Evolutionary conservation across 2,329 filamentous ascomycete species (phyloP), one percentile per base, ranked within the genome.

Genomic region (Xylaria hypoxylon): DNA sequence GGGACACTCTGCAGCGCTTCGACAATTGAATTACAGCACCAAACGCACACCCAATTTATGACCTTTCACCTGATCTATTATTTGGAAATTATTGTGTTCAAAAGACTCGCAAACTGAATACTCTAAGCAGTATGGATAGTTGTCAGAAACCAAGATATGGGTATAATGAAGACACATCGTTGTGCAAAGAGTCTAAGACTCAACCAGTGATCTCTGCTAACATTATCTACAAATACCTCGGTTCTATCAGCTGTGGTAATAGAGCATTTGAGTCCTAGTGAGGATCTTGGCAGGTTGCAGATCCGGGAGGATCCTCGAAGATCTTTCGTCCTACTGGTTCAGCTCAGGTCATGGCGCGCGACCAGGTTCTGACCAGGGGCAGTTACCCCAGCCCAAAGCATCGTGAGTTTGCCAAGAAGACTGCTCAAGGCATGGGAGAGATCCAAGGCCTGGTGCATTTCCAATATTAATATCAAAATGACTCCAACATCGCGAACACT

Each of bases 201-300:
- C 10, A 48, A 5, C 5, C 15, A 48, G 11, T 26, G 45, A 48
- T 48, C 45, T 48, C 45, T 15, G 11, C 15, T 26, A 24, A 48
- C 22, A 15, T 15, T 38, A 38, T 38, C 13, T 38, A 4, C 2
- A 38, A 38, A 10, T 3, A 8, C 33, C 8, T n/a, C 11, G 8
- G 11, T 38, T 38, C 11, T 11, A 10, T 13, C 8, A 38, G 35
- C 13, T 38, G 35, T 11, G 35, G 15, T 38, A 38, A 38, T 38
- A 38, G 35, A 38, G 35, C 15, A 15, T 31, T 31, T 31, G 28
- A 1, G 28, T 31, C 28, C 8, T 31, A 8, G 28, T 38, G 35
- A 40, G 6, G 4, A 17, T 40, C 51, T 55, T 55, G 62, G 62
- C 62, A 40, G 40, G 62, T 64, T 64, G 62, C 62, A 64, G 48